phyloP scores from a whole-genome alignment of 1,284 basidiomycete genomes.

The Microbotryum scabiosae region DNA sequence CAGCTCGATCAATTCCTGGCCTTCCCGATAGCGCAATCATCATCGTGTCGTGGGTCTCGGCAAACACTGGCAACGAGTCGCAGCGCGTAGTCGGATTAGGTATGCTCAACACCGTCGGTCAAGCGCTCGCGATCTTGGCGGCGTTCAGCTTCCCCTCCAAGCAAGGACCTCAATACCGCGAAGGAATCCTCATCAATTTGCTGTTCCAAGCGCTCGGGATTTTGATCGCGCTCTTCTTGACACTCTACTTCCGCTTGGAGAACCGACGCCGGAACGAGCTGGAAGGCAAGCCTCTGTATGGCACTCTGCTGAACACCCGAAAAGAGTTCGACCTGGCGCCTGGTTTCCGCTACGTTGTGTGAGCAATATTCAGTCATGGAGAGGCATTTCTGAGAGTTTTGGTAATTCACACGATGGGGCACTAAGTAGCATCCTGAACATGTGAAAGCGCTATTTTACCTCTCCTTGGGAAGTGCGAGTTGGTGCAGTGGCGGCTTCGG shows the following conservation, averaged over 20 bases:
- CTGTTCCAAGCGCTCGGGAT: slow-evolving; percentile 41
- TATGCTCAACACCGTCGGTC: slow-evolving; percentile 44
- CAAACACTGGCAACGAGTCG: slow-evolving; percentile 40
- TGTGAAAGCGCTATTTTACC: no score
- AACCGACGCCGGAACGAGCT: slow-evolving; percentile 40
- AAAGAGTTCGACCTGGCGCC: no score
- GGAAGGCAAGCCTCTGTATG: slow-evolving; percentile 36
- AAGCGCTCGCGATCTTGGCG: slow-evolving; percentile 44
- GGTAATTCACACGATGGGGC: no score
- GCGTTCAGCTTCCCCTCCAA: slow-evolving; percentile 42
- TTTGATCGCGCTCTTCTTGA: slow-evolving; percentile 38
- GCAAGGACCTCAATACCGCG: slow-evolving; percentile 42
- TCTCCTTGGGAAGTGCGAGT: no score
- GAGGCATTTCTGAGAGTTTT: no score
- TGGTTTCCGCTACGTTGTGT: no score
- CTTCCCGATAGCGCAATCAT: slow-evolving; percentile 35
- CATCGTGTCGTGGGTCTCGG: slow-evolving; percentile 37
- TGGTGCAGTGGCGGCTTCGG: no score
- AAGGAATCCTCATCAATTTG: slow-evolving; percentile 43
- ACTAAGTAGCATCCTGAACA: no score
- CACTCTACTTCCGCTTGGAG: slow-evolving; percentile 39
- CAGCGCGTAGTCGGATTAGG: slow-evolving; percentile 43
- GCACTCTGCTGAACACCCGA: no score
- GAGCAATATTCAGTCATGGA: no score
- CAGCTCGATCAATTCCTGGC: no score